Percentiles rank a stretch among this genome's conserved stretches.
These are phyloP conservation scores for Zygosaccharomyces sapae DNA, from an alignment of 1,139 yeast genomes.

Conservation along the genomic window DNA sequence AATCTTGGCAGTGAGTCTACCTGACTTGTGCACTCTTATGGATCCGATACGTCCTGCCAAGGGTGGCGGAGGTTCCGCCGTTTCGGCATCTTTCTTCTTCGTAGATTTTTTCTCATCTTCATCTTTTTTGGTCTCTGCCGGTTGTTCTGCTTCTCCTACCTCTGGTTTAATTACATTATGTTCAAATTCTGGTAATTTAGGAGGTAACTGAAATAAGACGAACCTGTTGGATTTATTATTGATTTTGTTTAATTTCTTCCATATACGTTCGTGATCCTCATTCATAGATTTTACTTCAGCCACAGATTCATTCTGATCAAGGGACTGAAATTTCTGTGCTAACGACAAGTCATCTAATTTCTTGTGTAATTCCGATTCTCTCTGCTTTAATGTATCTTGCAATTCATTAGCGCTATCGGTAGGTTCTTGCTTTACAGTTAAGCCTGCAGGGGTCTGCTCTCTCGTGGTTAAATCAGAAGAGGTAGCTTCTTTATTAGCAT, in stretches of 20 bases:
- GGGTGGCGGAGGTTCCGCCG: slow-evolving; percentile 15
- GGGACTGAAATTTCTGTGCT: slow-evolving; percentile 26
- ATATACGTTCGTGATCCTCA: slow-evolving; percentile 39
- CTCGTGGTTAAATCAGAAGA: slow-evolving; percentile 29
- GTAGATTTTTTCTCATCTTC: slow-evolving; percentile 13
- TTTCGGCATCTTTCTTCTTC: slow-evolving; percentile 9
- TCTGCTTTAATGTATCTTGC: slow-evolving; percentile 33
- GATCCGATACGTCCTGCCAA: slow-evolving; percentile 63
- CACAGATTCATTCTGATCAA: slow-evolving; percentile 36
- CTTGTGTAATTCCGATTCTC: slow-evolving; percentile 28
- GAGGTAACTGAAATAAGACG: slow-evolving; percentile 69
- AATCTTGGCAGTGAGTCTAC: slow-evolving; percentile 66
- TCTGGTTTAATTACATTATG: slow-evolving; percentile 21
- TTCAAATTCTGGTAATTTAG: slow-evolving; percentile 54
- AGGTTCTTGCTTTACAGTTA: slow-evolving; percentile 15
- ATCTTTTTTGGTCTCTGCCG: slow-evolving; percentile 17
- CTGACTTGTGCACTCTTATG: slow-evolving; percentile 73
- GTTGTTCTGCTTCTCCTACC: slow-evolving; percentile 15
- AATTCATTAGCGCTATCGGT: slow-evolving; percentile 22
- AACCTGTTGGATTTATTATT: slow-evolving; percentile 41
- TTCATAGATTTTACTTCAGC: slow-evolving; percentile 33
- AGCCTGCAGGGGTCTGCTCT: slow-evolving; percentile 31
- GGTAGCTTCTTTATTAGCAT: slow-evolving; percentile 26
- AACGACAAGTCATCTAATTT: slow-evolving; percentile 31
- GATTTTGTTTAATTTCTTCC: slow-evolving; percentile 33